Conservation (phyloP, 1,139 yeast genomes). For the Debaryomyces psychrophilus region DNA sequence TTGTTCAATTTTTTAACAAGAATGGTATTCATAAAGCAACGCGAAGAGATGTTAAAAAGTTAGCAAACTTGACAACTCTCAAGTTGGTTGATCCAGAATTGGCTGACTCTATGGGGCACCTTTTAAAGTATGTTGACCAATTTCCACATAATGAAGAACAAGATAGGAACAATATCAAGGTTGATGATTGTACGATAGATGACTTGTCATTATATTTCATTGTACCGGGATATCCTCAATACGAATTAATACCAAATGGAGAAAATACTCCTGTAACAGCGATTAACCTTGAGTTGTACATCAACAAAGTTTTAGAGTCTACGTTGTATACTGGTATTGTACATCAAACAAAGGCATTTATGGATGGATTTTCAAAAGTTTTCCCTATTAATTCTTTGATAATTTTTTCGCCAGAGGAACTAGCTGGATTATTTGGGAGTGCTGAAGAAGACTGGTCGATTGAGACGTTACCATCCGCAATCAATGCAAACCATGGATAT, state of each 20-base stretch:
- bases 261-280: constrained; percentile 49
- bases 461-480: constrained; percentile 57
- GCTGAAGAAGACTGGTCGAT: constrained; percentile 87
- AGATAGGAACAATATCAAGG: constrained; percentile 27
- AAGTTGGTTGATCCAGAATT: constrained; percentile 60
- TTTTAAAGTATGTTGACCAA: constrained; percentile 47
- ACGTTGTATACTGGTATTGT: constrained; percentile 67
- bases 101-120: constrained; percentile 59
- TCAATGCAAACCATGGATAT: constrained; percentile 92
- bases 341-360: constrained; percentile 68
- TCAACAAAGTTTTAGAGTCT: constrained; percentile 60
- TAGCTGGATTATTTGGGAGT: constrained; percentile 64
- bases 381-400: constrained; percentile 77
- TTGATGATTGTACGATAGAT: constrained; percentile 49
- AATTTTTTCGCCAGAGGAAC: constrained; percentile 74
- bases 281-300: constrained; percentile 60
- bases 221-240: constrained; percentile 74
- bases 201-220: constrained; percentile 66
- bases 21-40: constrained; percentile 14
- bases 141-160: constrained; percentile 22
- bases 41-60: constrained; percentile 26
- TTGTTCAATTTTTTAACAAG: constrained; percentile 37
- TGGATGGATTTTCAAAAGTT: constrained; percentile 80
- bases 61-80: constrained; percentile 47
- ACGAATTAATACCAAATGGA: constrained; percentile 64